A percentile compares a stretch with the other conserved stretches of the same genome.
phyloP scores from a whole-genome alignment of 1,284 basidiomycete species.

The Trichosporon sp. region DNA sequence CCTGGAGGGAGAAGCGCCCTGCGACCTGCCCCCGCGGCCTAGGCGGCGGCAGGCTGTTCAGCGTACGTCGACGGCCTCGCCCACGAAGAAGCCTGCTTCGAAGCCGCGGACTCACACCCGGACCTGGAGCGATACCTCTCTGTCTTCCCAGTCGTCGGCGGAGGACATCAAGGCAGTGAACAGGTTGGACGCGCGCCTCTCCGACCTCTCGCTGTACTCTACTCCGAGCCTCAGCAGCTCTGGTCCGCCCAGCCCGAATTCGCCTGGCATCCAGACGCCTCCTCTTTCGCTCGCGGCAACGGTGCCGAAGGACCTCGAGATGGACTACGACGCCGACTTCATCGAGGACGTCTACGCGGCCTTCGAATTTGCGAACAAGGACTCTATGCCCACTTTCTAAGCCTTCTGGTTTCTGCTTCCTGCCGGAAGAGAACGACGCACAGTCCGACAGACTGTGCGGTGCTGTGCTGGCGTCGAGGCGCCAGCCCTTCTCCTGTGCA shows the following conservation, averaged over 20 bases:
- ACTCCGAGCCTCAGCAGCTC: not conserved
- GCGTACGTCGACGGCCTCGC: constrained; percentile 5
- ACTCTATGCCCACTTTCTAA: constrained; percentile 1
- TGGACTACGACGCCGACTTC: constrained; percentile 19
- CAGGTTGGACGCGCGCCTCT: not conserved
- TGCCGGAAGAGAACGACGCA: too few relatives aligned
- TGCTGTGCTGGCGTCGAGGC: too few relatives aligned
- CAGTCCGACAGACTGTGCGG: too few relatives aligned
- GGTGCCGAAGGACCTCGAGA: constrained; percentile 12
- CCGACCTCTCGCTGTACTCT: constrained; percentile 11
- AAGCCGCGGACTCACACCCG: constrained; percentile 2
- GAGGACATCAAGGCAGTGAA: not conserved
- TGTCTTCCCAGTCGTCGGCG: not conserved
- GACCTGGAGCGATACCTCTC: not conserved
- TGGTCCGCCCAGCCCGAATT: not conserved
- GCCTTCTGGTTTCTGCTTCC: not conserved
- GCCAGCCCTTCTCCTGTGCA: too few relatives aligned
- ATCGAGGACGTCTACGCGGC: constrained; percentile 18
- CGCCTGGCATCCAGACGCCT: constrained; percentile 11
- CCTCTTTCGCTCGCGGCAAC: not conserved
- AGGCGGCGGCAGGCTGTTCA: constrained; percentile 5
- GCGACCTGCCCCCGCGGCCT: not conserved
- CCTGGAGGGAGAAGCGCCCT: not conserved
- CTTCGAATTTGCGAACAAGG: constrained; percentile 15
- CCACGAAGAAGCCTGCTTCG: not conserved